Evolutionary conservation across 768 basidiomycete genomes (phyloP).

Genomic region (Serendipita sp.): DNA sequence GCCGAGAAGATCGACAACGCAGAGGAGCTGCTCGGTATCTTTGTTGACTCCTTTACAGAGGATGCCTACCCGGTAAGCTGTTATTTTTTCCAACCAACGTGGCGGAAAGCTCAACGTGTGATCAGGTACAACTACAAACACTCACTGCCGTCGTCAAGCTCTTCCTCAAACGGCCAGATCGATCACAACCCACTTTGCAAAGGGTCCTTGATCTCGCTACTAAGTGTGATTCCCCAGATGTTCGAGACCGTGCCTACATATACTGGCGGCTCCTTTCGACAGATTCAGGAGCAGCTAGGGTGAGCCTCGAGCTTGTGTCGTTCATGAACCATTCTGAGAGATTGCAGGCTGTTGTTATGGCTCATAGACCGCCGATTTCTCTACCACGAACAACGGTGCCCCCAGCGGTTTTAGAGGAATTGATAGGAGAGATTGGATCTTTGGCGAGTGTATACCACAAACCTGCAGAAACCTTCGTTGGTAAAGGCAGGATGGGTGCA

Average conservation of each 20-base stretch:
- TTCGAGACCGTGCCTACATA: conserved; percentile 92
- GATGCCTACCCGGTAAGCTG: conserved; percentile 71
- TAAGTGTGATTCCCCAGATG: conserved; percentile 93
- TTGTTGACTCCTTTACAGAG: conserved; percentile 85
- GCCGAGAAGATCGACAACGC: conserved; percentile 96
- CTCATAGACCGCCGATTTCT: conserved; percentile 83
- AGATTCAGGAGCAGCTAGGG: conserved; percentile 92
- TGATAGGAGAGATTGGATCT: conserved; percentile 75
- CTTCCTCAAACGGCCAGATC: conserved; percentile 88
- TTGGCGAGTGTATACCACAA: conserved; percentile 96
- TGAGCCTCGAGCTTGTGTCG: conserved; percentile 19
- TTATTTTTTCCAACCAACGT: conserved; percentile 8
- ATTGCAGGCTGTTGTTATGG: conserved; percentile 65
- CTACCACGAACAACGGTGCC: conserved; percentile 85
- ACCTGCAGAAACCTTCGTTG: conserved; percentile 89
- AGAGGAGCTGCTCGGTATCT: conserved; percentile 76
- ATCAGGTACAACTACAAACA: conserved; percentile 30
- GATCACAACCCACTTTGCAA: conserved; percentile 84
- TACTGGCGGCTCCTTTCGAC: conserved; percentile 94
- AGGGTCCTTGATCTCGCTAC: conserved; percentile 86
- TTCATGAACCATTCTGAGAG: not conserved
- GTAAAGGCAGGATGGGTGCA: conserved; percentile 73
- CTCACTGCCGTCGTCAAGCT: conserved; percentile 94
- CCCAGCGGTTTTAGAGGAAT: conserved; percentile 74
- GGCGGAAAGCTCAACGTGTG: conserved; percentile 4